Evolutionary conservation across 2,329 filamentous ascomycete genomes (phyloP), one percentile per base, ranked within the genome.

Genomic region (Dactylonectria macrodidyma): DNA sequence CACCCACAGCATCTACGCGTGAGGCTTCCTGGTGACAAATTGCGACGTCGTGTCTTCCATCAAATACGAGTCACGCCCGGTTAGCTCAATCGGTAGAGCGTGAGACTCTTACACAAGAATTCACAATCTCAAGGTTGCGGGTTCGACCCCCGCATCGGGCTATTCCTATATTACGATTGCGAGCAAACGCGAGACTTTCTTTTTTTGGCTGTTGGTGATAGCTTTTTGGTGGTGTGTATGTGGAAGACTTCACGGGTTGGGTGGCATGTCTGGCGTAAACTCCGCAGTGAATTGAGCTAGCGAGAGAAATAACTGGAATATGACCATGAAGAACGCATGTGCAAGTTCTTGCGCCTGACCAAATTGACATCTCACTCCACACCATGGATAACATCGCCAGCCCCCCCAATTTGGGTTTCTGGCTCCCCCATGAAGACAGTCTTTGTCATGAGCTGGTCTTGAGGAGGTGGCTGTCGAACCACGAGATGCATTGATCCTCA

Each of bases 61-160:
- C 51, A 71, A 69, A 51, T 54, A 64, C 51, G 62, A 68, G 62
- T 62, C 62, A 65, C 61, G 72, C 72, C 72, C 71, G 75, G 74
- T 74, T 77, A 77, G 74, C 73, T 78, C 72, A 77, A 77, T 78
- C 71, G 73, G 75, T 90, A 91, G 88, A 91, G 88, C 87, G 88
- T 89, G 85, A 89, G 89, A 90, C 89, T 90, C 88, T 86, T 86
- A 86, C 19, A 19, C 19, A 19, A 19, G 70, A 74, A 73, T 71
- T 67, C 72, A 57, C 75, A 47, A 86, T 86, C 85, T 87, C 83
- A 85, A 86, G 84, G 84, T 82, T 86, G 84, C 82, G 84, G 84
- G 86, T 88, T 87, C 84, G 84, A 85, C 79, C 80, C 79, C 79
- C 79, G 78, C 79, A 78, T 81, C 77, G 79, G 79, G 78, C 79